These are phyloP conservation scores for Hypoxylon crocopeplum DNA, from an alignment of 495 filamentous ascomycete genomes.

Conservation along the genomic window DNA sequence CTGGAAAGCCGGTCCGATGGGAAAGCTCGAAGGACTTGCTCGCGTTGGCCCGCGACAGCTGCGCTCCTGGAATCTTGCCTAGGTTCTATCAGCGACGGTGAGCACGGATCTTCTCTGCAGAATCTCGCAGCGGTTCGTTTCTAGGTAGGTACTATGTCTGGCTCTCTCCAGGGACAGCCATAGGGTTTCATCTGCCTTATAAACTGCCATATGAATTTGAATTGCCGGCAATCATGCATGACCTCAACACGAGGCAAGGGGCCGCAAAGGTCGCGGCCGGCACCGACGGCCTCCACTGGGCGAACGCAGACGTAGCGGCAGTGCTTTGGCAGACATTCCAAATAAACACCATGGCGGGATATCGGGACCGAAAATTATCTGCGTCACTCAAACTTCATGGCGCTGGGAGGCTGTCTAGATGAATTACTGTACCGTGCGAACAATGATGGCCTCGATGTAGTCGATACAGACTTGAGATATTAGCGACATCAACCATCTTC, in stretches of 20 bases:
- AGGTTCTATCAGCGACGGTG: not conserved
- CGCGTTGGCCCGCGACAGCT: too few relatives aligned
- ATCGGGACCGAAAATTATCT: constrained; percentile 7
- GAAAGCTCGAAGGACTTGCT: constrained; percentile 1
- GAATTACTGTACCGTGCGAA: constrained; percentile 25
- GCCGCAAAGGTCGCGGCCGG: not conserved
- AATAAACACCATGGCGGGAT: constrained; percentile 2
- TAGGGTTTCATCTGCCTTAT: constrained; percentile 22
- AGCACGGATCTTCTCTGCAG: not conserved
- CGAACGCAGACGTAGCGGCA: not conserved
- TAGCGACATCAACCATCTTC: not conserved
- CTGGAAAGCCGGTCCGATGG: constrained; percentile 34
- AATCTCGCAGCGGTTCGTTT: not conserved
- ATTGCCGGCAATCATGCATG: not conserved
- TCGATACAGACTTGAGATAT: constrained; percentile 17
- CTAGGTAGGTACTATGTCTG: too few relatives aligned
- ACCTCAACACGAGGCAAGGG: not conserved
- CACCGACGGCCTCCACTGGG: not conserved
- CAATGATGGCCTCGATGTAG: constrained; percentile 15
- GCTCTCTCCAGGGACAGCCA: not conserved
- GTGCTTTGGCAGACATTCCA: not conserved
- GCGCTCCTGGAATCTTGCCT: not conserved
- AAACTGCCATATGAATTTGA: constrained; percentile 9
- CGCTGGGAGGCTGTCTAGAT: not conserved
- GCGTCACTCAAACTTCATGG: not conserved